Percentiles rank a stretch among this genome's conserved stretches.
Evolutionary conservation across 2,329 filamentous ascomycete species (phyloP).

Genomic region (Talaromyces amestolkiae): DNA sequence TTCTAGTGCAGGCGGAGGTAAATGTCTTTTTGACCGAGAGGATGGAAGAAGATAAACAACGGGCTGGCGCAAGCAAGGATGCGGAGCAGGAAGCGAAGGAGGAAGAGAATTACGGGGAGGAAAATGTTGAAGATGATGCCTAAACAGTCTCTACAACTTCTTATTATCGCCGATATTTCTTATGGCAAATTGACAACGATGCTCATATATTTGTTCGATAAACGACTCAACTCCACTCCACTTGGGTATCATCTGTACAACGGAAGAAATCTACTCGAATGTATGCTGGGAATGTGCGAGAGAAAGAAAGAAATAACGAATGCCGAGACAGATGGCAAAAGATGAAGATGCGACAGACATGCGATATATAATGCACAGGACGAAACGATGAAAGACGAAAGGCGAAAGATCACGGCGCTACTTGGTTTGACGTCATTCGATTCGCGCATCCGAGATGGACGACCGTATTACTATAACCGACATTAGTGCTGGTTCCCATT

Average conservation of each 20-base stretch:
- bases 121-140: conserved; percentile 64
- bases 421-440: conserved; percentile 28
- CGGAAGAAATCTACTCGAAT: conserved; percentile 5
- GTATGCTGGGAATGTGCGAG: neutral
- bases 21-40: conserved; percentile 60
- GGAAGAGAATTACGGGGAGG: conserved; percentile 75
- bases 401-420: neutral
- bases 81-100: conserved; percentile 44
- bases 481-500: conserved; percentile 14
- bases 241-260: conserved; percentile 21
- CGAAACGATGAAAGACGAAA: neutral
- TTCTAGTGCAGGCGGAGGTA: conserved; percentile 55
- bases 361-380: neutral
- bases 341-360: neutral
- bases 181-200: neutral
- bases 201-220: neutral
- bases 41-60: conserved; percentile 60
- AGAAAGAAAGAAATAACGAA: conserved; percentile 20
- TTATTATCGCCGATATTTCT: neutral
- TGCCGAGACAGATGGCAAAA: conserved; percentile 25
- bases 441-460: conserved; percentile 78
- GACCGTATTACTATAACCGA: conserved; percentile 51
- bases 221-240: conserved; percentile 15
- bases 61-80: conserved; percentile 31
- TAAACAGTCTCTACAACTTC: neutral